A percentile compares a stretch with the other conserved stretches of the same genome.
Conservation (phyloP, 2,329 filamentous ascomycete genomes). For the Diaporthe eres region DNA sequence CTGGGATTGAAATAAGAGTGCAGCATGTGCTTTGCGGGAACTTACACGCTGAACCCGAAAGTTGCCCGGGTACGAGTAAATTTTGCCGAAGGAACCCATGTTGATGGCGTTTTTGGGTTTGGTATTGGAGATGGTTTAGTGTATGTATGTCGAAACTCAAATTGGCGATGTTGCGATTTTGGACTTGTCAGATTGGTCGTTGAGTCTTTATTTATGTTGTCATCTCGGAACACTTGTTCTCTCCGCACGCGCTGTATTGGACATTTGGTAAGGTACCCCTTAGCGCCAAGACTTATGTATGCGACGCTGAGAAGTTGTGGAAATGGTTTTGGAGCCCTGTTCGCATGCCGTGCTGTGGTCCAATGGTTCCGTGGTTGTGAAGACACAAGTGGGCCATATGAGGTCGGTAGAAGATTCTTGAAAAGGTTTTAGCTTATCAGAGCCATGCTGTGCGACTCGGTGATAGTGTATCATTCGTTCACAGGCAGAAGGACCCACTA, state of each 20-base stretch:
- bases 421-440: background rate
- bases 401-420: constrained; percentile 32
- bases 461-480: background rate
- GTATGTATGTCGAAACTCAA: background rate
- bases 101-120: constrained; percentile 25
- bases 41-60: constrained; percentile 54
- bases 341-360: background rate
- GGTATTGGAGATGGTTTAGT: background rate
- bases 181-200: background rate
- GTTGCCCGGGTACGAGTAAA: constrained; percentile 56
- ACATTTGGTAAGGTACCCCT: background rate
- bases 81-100: constrained; percentile 58
- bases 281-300: background rate
- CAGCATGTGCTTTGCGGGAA: constrained; percentile 9
- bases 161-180: constrained; percentile 8
- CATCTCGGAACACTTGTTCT: constrained; percentile 7
- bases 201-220: constrained; percentile 28
- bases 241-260: background rate
- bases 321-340: background rate
- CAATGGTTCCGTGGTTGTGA: constrained; percentile 12
- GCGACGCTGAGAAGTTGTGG: background rate
- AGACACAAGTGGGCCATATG: constrained; percentile 18
- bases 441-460: constrained; percentile 4
- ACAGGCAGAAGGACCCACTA: background rate
- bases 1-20: background rate